A percentile compares a stretch with the other conserved stretches of the same genome.
phyloP scores from a whole-genome alignment of 306 rosid genomes.

The Abrus pulchellus region DNA sequence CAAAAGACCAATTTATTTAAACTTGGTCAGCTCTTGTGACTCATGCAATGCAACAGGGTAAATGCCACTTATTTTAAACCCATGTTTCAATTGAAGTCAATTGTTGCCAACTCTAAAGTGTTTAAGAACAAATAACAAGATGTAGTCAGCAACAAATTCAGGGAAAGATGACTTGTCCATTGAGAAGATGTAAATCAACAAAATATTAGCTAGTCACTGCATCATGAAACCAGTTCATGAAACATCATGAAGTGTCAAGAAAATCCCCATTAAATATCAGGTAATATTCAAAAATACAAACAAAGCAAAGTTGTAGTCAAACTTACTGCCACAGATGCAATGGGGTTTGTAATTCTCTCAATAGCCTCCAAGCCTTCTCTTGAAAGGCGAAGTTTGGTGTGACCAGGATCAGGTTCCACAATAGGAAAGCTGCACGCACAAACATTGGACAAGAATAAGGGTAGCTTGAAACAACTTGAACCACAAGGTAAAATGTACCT shows the following conservation, averaged over 20 bases:
- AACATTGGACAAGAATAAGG: constrained; percentile 46
- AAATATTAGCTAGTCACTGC: constrained; percentile 10
- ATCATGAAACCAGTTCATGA: constrained; percentile 25
- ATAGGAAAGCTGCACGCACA: constrained; percentile 76
- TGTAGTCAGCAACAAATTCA: not conserved
- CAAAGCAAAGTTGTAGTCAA: constrained; percentile 28
- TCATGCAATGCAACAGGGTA: no score
- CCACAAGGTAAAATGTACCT: not conserved
- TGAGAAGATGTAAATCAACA: not conserved
- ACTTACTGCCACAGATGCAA: constrained; percentile 93
- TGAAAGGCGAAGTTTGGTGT: constrained; percentile 91
- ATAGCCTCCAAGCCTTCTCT: constrained; percentile 92
- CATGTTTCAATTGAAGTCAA: not conserved
- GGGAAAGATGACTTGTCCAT: not conserved
- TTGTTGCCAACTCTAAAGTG: not conserved
- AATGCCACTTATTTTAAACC: not conserved
- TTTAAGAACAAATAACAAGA: not conserved
- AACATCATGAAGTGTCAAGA: not conserved
- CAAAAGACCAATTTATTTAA: no score
- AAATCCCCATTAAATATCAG: not conserved
- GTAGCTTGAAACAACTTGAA: not conserved
- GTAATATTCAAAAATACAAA: not conserved
- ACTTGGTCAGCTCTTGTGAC: no score
- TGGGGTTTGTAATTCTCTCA: constrained; percentile 81
- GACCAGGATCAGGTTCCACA: constrained; percentile 93